Base-by-base conservation (phyloP, 345 rosid species). In the Heritiera fomes region DNA sequence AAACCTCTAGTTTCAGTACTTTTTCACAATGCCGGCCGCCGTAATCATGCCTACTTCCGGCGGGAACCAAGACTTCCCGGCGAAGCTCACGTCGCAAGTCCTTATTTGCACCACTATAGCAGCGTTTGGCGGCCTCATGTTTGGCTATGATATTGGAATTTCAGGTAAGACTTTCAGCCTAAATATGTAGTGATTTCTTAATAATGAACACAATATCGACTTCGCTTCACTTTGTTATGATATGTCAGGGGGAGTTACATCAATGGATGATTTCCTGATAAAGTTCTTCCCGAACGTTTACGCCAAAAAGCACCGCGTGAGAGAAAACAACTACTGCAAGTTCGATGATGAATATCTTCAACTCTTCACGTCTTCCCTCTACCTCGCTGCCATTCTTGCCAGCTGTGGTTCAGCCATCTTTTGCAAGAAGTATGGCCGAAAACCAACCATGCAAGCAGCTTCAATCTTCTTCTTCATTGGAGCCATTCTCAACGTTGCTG, bases 321-420 rank as follows among this genome's bases (percentile, higher is more conserved):
- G 78, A 56, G 91, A 92, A 74, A 77, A 89, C 84, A 94, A 88
- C 85, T 92, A 94, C 71, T 92, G 97, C 92, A 92, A 92, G 85
- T 92, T 78, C 65, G 88, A 91, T 41, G 83, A 92, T 52, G 85
- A 78, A 71, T 68, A 66, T 23, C 90, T 94, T 55, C 97, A 91
- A 81, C 87, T 94, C 34, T 92, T 90, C 81, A 91, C 97, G 6
- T 92, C 98, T 47, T 94, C 95, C 7, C 93, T 94, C 3, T 94
- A 94, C 34, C 84, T 90, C 17, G 79, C 89, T 3, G 88, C 94
- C 34, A 87, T 90, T 11, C 77, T 91, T 3, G 86, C 94, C 47
- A 86, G 89, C 70, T 78, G 87, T 7, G 2, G 15, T 23, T 92
- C 95, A 46, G 91, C 93, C 9, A 6, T 81, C 15, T 3, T 86